These are phyloP conservation scores for Cercospora sp. DNA, from an alignment of 2,329 filamentous ascomycete species.

Conservation along the genomic window DNA sequence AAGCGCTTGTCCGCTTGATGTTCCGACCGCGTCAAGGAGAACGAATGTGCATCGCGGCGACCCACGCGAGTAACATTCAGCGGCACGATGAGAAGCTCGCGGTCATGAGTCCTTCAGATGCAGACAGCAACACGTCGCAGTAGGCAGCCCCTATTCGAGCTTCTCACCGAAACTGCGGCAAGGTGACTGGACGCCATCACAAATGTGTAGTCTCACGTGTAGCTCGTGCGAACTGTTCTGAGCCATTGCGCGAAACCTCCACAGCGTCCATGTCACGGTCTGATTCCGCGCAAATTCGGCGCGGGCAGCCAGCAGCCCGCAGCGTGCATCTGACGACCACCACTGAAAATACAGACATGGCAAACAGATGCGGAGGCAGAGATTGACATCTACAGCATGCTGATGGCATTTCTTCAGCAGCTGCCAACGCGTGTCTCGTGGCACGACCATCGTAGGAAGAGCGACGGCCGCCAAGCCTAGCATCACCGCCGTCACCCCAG, in stretches of 20 bases:
- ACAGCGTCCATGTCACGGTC: not conserved
- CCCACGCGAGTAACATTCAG: not conserved
- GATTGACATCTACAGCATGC: not conserved
- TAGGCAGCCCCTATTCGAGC: not conserved
- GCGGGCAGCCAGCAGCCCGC: not conserved
- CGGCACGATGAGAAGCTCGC: not conserved
- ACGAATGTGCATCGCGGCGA: not conserved
- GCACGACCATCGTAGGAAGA: not conserved
- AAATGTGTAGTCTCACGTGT: not conserved
- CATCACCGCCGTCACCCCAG: not conserved
- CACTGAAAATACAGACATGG: not conserved
- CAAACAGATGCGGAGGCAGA: not conserved
- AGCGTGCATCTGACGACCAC: not conserved
- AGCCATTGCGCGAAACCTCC: not conserved
- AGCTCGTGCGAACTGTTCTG: not conserved
- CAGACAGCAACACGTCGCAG: not conserved
- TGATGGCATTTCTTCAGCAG: not conserved
- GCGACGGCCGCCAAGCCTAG: not conserved
- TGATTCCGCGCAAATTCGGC: not conserved
- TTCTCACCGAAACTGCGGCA: not conserved
- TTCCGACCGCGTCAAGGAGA: not conserved
- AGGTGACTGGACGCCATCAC: not conserved
- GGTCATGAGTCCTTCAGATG: not conserved
- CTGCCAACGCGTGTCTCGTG: not conserved
- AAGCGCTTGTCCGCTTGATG: not conserved